These are phyloP conservation scores for Phaeolepiota aurea DNA, from an alignment of 768 basidiomycete genomes.

Conservation along the genomic window DNA sequence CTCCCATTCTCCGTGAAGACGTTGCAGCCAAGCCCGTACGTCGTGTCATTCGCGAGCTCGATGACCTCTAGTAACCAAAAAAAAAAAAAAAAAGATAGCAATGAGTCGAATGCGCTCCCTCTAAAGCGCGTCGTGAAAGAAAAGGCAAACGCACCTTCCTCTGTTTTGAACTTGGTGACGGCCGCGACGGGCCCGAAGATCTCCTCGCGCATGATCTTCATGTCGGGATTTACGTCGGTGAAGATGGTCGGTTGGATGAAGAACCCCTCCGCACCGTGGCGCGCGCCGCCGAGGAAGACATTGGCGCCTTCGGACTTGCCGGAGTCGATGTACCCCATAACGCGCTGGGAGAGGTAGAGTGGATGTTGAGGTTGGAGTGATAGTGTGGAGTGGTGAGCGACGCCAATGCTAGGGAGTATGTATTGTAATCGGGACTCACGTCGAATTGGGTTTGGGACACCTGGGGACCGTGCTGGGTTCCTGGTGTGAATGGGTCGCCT, in stretches of 20 bases:
- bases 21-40: conserved; percentile 71
- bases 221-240: conserved; percentile 48
- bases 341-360: conserved; percentile 32
- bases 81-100: neutral
- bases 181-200: conserved; percentile 76
- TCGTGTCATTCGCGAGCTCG: conserved; percentile 65
- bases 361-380: too few species aligned
- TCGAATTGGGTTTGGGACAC: conserved; percentile 63
- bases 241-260: conserved; percentile 69
- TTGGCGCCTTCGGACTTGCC: conserved; percentile 67
- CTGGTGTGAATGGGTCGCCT: conserved; percentile 55
- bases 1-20: conserved; percentile 66
- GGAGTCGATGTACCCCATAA: conserved; percentile 68
- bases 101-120: too few species aligned
- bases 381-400: too few species aligned
- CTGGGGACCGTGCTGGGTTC: conserved; percentile 61
- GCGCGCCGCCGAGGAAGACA: conserved; percentile 50
- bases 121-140: too few species aligned
- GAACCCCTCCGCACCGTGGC: conserved; percentile 54
- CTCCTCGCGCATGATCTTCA: conserved; percentile 63
- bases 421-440: conserved; percentile 25
- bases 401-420: neutral
- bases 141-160: too few species aligned
- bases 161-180: conserved; percentile 60
- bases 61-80: conserved; percentile 28